Evolutionary conservation across 2,329 filamentous ascomycete species (phyloP).

Genomic region (Penicillium sp.): DNA sequence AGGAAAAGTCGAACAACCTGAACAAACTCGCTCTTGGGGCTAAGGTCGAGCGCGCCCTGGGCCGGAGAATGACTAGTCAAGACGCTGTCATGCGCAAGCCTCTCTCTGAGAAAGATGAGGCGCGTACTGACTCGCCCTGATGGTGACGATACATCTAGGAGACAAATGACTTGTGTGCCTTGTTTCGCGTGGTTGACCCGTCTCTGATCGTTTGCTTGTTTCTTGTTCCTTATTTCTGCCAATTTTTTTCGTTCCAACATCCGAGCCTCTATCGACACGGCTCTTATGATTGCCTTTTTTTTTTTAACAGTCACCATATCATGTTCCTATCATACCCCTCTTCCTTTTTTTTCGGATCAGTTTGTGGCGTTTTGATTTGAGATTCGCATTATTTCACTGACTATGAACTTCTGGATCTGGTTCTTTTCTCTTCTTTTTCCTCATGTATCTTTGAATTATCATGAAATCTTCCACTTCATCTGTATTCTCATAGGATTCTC

Average conservation of each 20-base stretch:
- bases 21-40: constrained; percentile 84
- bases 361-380: constrained; percentile 14
- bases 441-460: not conserved
- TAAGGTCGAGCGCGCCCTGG: constrained; percentile 84
- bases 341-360: constrained; percentile 5
- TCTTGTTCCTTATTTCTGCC: not conserved
- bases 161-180: not conserved
- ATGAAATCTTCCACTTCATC: not conserved
- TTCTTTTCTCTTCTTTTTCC: constrained; percentile 2
- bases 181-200: not conserved
- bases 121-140: constrained; percentile 20
- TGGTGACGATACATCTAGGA: not conserved
- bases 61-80: constrained; percentile 80
- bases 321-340: constrained; percentile 23
- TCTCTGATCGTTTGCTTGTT: constrained; percentile 10
- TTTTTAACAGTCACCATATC: constrained; percentile 13
- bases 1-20: constrained; percentile 77
- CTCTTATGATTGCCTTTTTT: constrained; percentile 10
- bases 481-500: not conserved
- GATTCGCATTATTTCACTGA: constrained; percentile 3
- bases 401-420: not conserved
- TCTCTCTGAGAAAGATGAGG: constrained; percentile 39
- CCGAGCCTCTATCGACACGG: not conserved
- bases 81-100: constrained; percentile 76
- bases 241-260: constrained; percentile 7